These are phyloP conservation scores for Hibiscus mutabilis DNA, from an alignment of 345 rosid genomes.

Conservation along the genomic window DNA sequence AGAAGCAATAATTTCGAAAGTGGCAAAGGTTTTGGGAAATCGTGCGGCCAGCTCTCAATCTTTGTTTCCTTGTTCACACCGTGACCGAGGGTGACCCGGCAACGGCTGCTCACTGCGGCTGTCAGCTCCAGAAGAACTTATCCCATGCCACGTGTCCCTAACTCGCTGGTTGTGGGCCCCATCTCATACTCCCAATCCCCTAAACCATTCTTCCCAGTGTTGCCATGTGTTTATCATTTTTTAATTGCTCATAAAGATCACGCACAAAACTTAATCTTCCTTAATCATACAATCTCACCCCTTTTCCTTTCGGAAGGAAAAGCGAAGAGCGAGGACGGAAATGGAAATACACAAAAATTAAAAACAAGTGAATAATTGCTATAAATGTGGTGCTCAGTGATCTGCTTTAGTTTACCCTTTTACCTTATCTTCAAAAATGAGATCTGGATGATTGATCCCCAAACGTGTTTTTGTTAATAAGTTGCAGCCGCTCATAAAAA, in stretches of 20 bases:
- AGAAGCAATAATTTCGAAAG: neutral
- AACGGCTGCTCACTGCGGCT: neutral
- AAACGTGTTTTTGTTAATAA: neutral
- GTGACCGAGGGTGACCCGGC: neutral
- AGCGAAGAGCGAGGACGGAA: constrained; percentile 8
- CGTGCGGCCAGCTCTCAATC: neutral
- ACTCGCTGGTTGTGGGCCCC: neutral
- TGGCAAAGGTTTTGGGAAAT: neutral
- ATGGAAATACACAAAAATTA: constrained; percentile 11
- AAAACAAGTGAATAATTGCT: neutral
- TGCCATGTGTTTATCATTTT: constrained; percentile 13
- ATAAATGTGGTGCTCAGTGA: constrained; percentile 12
- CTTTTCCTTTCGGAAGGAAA: too few species aligned
- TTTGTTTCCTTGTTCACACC: neutral
- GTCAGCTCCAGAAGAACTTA: neutral
- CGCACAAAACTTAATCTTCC: neutral
- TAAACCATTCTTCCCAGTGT: neutral
- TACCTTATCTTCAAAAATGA: constrained; percentile 12
- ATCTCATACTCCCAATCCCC: neutral
- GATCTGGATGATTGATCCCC: constrained; percentile 15
- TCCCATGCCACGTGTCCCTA: neutral
- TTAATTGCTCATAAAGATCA: neutral
- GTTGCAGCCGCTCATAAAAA: neutral
- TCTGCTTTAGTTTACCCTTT: constrained; percentile 10
- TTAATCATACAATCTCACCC: neutral